Evolutionary conservation across 129 eudicot genomes (phyloP).

Genomic region (Chrysanthemum seticuspe): DNA sequence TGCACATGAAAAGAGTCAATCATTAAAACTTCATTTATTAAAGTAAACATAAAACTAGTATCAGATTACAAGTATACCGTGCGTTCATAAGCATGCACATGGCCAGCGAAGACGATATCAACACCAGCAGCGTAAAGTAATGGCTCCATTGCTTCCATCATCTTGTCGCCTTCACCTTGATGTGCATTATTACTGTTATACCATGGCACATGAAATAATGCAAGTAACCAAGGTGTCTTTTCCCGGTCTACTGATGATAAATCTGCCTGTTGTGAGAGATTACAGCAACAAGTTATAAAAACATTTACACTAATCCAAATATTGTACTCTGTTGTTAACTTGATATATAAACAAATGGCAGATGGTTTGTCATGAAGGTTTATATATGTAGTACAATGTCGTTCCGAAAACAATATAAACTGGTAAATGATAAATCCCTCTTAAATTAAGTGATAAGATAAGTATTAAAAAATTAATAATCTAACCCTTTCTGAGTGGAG

Average conservation of each 20-base stretch:
- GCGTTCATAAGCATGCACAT: slow-evolving; percentile 99
- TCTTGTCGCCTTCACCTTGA: slow-evolving; percentile 80
- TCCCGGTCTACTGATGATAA: slow-evolving; percentile 69
- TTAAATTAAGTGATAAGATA: no score
- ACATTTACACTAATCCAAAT: background rate
- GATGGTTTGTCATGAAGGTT: background rate
- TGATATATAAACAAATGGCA: background rate
- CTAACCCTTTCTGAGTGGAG: no score
- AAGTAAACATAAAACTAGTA: background rate
- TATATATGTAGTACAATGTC: background rate
- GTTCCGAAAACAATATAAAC: background rate
- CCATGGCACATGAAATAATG: slow-evolving; percentile 92
- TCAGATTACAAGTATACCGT: slow-evolving; percentile 49
- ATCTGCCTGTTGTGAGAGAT: slow-evolving; percentile 61
- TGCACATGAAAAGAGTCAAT: background rate
- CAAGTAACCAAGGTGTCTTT: slow-evolving; percentile 89
- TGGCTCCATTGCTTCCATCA: slow-evolving; percentile 90
- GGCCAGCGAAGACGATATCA: slow-evolving; percentile 86
- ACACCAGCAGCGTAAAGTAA: slow-evolving; percentile 90
- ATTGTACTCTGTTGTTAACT: background rate
- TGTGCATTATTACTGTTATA: slow-evolving; percentile 89
- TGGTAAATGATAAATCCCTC: background rate
- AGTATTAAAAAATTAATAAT: no score
- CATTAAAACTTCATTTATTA: background rate
- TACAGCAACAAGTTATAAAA: slow-evolving; percentile 3